Percentiles rank a stretch among this genome's conserved stretches.
Evolutionary conservation across 768 basidiomycete genomes (phyloP).

Genomic region (Trametes villosa): DNA sequence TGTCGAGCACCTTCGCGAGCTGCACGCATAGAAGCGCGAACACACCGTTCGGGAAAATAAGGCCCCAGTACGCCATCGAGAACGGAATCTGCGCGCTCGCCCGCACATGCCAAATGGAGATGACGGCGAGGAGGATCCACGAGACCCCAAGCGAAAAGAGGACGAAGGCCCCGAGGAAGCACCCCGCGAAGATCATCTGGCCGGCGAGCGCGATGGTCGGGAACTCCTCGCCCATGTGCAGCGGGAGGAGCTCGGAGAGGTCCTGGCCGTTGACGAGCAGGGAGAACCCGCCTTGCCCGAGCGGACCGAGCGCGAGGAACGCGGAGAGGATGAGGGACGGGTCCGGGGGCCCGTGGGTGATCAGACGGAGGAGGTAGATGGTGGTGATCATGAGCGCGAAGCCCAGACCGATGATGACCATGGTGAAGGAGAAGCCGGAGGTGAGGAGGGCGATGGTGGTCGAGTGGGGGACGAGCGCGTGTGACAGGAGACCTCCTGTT

Average conservation of each 20-base stretch:
- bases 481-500: constrained; percentile 50
- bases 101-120: constrained; percentile 40
- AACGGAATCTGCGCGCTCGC: constrained; percentile 43
- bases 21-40: constrained; percentile 55
- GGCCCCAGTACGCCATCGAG: constrained; percentile 55
- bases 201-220: constrained; percentile 41
- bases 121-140: constrained; percentile 52
- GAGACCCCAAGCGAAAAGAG: constrained; percentile 61
- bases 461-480: constrained; percentile 42
- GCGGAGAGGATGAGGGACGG: constrained; percentile 45
- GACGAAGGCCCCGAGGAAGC: constrained; percentile 50
- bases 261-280: constrained; percentile 46
- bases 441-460: constrained; percentile 47
- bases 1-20: constrained; percentile 52
- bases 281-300: constrained; percentile 56
- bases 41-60: constrained; percentile 60
- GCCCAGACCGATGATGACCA: constrained; percentile 50
- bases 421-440: constrained; percentile 46
- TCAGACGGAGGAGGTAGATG: constrained; percentile 49
- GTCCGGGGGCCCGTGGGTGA: constrained; percentile 46
- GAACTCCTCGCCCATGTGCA: constrained; percentile 36
- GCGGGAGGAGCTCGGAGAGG: constrained; percentile 40
- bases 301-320: constrained; percentile 56
- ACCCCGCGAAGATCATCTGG: constrained; percentile 46
- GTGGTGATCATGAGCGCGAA: constrained; percentile 55